phyloP scores from a whole-genome alignment of 202 grass and related monocot species.

The Zoysia matrella region DNA sequence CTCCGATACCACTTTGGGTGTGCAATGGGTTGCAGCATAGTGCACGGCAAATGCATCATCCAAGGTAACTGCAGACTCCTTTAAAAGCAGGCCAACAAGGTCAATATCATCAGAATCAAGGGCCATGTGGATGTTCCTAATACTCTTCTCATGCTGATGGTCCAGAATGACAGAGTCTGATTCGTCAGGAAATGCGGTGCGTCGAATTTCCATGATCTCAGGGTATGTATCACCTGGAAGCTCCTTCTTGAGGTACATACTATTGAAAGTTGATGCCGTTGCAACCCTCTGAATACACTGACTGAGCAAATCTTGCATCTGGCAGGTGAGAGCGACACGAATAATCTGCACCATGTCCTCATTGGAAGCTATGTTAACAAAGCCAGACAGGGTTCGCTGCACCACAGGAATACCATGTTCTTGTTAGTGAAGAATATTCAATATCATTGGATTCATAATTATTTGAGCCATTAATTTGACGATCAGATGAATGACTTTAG shows the following conservation, averaged over 20 bases:
- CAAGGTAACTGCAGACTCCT: constrained; percentile 46
- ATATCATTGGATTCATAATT: not conserved
- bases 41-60: constrained; percentile 65
- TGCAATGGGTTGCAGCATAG: constrained; percentile 61
- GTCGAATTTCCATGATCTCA: constrained; percentile 35
- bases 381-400: constrained; percentile 60
- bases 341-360: constrained; percentile 58
- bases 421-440: constrained; percentile 8
- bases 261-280: constrained; percentile 25
- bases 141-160: constrained; percentile 49
- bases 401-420: constrained; percentile 23
- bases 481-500: not conserved
- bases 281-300: constrained; percentile 50
- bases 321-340: constrained; percentile 44
- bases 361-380: constrained; percentile 43
- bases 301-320: constrained; percentile 42
- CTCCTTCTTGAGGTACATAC: constrained; percentile 60
- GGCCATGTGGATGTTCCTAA: constrained; percentile 57
- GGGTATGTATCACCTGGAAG: constrained; percentile 37
- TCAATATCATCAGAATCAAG: constrained; percentile 63
- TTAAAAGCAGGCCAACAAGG: constrained; percentile 47
- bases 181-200: not conserved
- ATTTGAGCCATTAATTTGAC: not conserved
- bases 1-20: constrained; percentile 42
- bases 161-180: constrained; percentile 14